Evolutionary conservation across 208 protist species (phyloP), one percentile per base, ranked within the genome.

Genomic region (Blastocrithidia nonstop): DNA sequence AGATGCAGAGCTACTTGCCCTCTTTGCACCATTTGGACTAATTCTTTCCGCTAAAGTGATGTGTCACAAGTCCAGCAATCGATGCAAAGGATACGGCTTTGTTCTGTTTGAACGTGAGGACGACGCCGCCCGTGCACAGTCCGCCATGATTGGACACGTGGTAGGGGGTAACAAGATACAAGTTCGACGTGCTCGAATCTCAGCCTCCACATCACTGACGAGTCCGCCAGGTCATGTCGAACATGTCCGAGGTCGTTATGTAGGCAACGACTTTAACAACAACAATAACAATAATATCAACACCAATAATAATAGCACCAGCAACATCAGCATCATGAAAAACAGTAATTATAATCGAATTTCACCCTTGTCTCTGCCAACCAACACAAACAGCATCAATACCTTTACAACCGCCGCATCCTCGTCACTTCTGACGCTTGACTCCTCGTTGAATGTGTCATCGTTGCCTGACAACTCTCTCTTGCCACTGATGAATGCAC

Each of bases 11-110:
- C 69, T 82, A 22, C 43, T 50, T 15, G 53, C 57, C 7, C 68
- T 82, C 23, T 76, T 82, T 43, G 41, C 55, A 22, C 68, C 71
- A 26, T 87, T 74, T 55, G 77, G 77, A 19, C 47, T 45, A 20
- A 75, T 88, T 40, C 19, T 72, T 21, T 74, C 58, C 4, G 74
- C 70, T 6, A 72, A 74, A 54, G 71, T 84, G 28, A 86, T 91
- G 63, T 73, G 66, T 44, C 54, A 68, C 52, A 77, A 77, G 24
- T 60, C 55, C 24, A 74, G 61, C 5, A 49, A 61, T 24, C 55
- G 47, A 11, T 88, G 69, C 63, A 75, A 75, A 35, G 77, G 72
- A 20, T 83, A 83, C 56, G 77, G 72, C 46, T 88, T 88, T 22
- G 77, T 88, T 20, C 54, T 83, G 23, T 88, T 86, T 41, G 57